phyloP scores from a whole-genome alignment of 192 early-diverging fungal species.

The Coemansia erecta region DNA sequence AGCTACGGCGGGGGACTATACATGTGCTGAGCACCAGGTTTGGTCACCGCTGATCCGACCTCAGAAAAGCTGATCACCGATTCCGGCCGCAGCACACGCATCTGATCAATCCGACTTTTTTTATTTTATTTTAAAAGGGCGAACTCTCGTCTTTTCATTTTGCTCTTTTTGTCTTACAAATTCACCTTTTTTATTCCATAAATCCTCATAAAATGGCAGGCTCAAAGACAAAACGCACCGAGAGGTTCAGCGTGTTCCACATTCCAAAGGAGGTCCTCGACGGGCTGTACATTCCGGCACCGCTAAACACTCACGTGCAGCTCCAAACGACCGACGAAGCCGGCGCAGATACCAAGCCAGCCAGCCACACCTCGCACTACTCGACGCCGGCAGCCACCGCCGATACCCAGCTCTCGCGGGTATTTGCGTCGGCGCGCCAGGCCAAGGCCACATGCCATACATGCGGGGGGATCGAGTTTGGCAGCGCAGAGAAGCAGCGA shows the following conservation, averaged over 20 bases:
- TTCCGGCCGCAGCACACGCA: too few relatives aligned
- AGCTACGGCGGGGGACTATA: neutral
- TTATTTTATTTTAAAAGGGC: too few relatives aligned
- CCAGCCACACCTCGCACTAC: slow-evolving; percentile 5
- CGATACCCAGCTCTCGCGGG: neutral
- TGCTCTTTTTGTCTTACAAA: neutral
- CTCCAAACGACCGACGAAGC: neutral
- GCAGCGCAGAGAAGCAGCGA: slow-evolving; percentile 18
- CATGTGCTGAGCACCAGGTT: neutral
- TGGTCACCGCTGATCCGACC: neutral
- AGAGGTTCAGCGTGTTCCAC: slow-evolving; percentile 10
- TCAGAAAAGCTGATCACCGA: neutral
- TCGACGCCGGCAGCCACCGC: slow-evolving; percentile 12
- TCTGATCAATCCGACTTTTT: too few relatives aligned
- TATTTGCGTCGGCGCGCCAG: slow-evolving; percentile 27
- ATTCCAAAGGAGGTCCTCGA: neutral
- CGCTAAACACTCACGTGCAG: neutral
- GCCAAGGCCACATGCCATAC: slow-evolving; percentile 29
- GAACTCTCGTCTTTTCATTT: neutral
- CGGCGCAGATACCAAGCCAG: neutral
- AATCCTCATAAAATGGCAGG: neutral
- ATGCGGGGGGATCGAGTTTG: slow-evolving; percentile 43
- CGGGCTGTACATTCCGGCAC: neutral
- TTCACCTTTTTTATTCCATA: neutral
- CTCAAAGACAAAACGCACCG: neutral